phyloP scores from a whole-genome alignment of 1,284 basidiomycete genomes.

The Trichosporon sp. region DNA sequence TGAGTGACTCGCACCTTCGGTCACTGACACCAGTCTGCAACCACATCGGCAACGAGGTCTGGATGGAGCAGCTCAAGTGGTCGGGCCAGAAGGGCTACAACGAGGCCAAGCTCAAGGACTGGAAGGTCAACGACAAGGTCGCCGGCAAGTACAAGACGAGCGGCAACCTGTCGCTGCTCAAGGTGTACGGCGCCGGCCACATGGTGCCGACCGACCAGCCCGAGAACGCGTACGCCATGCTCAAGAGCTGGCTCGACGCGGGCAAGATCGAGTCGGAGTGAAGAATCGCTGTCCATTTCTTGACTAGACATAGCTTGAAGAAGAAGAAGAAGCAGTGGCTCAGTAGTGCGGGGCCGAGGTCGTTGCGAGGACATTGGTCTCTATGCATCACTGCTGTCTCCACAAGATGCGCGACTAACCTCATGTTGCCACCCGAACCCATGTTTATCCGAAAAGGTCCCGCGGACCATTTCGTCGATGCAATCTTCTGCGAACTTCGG shows the following conservation, averaged over 20 bases:
- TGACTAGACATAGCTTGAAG: background rate
- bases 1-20: background rate
- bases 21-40: conserved; percentile 57
- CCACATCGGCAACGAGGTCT: conserved; percentile 62
- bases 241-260: conserved; percentile 45
- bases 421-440: background rate
- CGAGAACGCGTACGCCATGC: conserved; percentile 44
- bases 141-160: conserved; percentile 59
- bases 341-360: no score
- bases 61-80: conserved; percentile 63
- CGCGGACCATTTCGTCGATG: background rate
- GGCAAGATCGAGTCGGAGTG: conserved; percentile 11
- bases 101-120: conserved; percentile 48
- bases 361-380: background rate
- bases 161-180: conserved; percentile 55
- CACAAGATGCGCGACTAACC: background rate
- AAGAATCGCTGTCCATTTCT: background rate
- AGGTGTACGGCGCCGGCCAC: conserved; percentile 44
- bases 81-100: conserved; percentile 57
- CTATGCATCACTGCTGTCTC: conserved; percentile 22
- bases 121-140: conserved; percentile 52
- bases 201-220: conserved; percentile 53
- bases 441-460: background rate
- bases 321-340: background rate
- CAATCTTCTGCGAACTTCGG: background rate